Evolutionary conservation across 2,329 filamentous ascomycete genomes (phyloP).

Genomic region (Aspergillus ochraceoroseus): DNA sequence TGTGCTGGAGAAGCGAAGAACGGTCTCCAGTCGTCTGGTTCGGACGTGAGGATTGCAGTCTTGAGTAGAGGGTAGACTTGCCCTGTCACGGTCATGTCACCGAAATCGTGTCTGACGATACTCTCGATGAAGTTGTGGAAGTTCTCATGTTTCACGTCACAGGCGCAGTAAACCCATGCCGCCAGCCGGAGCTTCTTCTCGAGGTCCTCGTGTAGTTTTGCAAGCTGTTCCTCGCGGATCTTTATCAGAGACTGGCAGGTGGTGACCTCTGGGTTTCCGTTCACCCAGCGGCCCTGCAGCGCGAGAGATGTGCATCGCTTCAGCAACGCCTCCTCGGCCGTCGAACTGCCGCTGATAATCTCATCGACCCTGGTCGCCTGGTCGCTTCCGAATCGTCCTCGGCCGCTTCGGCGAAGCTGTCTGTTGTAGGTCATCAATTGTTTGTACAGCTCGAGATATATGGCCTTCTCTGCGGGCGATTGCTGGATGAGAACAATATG

Average conservation of each 20-base stretch:
- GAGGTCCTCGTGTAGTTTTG: constrained; percentile 22
- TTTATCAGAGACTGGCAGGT: constrained; percentile 33
- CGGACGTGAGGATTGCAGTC: constrained; percentile 16
- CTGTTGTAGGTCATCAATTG: constrained; percentile 51
- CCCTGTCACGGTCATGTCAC: constrained; percentile 27
- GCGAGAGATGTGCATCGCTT: constrained; percentile 43
- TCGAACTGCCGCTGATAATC: constrained; percentile 44
- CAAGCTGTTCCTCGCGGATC: constrained; percentile 24
- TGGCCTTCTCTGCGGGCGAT: constrained; percentile 46
- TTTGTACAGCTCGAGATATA: constrained; percentile 55
- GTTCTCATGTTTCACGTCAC: constrained; percentile 21
- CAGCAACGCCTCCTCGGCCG: constrained; percentile 52
- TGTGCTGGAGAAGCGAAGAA: constrained; percentile 23
- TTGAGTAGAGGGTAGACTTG: constrained; percentile 22
- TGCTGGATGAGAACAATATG: constrained; percentile 44
- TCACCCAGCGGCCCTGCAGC: constrained; percentile 23
- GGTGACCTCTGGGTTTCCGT: constrained; percentile 25
- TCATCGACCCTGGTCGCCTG: constrained; percentile 42
- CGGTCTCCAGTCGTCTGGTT: constrained; percentile 28
- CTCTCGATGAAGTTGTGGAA: constrained; percentile 30
- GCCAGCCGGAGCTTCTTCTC: constrained; percentile 26
- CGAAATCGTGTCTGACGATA: constrained; percentile 28
- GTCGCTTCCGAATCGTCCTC: constrained; percentile 26
- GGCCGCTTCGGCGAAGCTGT: constrained; percentile 30
- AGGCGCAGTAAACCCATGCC: constrained; percentile 29